Percentiles rank a stretch among this genome's conserved stretches.
These are phyloP conservation scores for Diaporthe citri DNA, from an alignment of 2,329 filamentous ascomycete genomes.

Conservation along the genomic window DNA sequence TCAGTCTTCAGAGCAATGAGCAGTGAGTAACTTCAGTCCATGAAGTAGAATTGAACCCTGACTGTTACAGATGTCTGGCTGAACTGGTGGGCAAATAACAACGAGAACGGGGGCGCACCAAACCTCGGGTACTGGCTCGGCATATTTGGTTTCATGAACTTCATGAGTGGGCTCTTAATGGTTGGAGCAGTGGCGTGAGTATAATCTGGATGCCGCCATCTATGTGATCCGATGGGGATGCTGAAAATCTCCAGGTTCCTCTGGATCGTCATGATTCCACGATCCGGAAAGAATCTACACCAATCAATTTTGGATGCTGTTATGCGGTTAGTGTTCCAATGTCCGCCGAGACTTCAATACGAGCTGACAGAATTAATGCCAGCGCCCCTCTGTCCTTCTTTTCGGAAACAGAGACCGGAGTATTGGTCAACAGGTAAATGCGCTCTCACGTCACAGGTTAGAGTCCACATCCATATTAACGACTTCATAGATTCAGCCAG, in stretches of 20 bases:
- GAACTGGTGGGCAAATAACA: conserved; percentile 47
- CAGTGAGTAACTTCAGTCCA: conserved; percentile 43
- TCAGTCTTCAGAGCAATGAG: conserved; percentile 43
- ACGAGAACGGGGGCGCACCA: conserved; percentile 32
- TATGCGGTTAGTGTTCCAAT: conserved; percentile 2
- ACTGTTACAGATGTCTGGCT: conserved; percentile 45
- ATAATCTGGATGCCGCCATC: neutral
- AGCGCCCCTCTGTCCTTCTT: conserved; percentile 43
- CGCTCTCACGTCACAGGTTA: neutral
- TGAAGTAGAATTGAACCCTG: neutral
- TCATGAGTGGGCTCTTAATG: conserved; percentile 10
- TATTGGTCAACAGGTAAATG: conserved; percentile 39
- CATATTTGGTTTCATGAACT: conserved; percentile 37
- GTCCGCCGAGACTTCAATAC: neutral
- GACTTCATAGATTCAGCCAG: conserved; percentile 28
- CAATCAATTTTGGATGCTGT: conserved; percentile 30
- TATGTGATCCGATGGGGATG: neutral
- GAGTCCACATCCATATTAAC: neutral
- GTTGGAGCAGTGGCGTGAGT: conserved; percentile 28
- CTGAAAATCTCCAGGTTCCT: conserved; percentile 15
- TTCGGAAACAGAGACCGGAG: conserved; percentile 41
- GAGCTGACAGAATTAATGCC: neutral
- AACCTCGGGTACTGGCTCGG: conserved; percentile 44
- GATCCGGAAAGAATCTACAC: conserved; percentile 17
- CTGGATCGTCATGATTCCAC: conserved; percentile 21